Percentiles rank a stretch among this genome's conserved stretches.
Conservation (phyloP, 345 rosid species). For the Salix brachista region DNA sequence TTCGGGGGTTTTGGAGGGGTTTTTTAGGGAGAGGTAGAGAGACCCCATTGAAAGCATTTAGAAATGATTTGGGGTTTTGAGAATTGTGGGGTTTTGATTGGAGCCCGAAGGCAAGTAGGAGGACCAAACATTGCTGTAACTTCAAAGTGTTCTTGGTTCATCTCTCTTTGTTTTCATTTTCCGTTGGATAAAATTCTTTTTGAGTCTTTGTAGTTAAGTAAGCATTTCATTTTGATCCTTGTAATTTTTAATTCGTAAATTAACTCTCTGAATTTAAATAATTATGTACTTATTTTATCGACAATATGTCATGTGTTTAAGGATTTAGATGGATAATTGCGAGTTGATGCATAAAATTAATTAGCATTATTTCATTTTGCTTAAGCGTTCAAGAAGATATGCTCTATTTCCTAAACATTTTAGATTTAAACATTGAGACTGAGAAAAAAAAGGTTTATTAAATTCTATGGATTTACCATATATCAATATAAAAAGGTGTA, state of each 20-base stretch:
- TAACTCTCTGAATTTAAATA: not conserved
- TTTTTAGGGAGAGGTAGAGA: not conserved
- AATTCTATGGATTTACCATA: too few species aligned
- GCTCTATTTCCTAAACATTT: too few species aligned
- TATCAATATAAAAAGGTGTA: too few species aligned
- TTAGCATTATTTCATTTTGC: not conserved
- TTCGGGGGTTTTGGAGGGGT: not conserved
- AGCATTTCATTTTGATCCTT: not conserved
- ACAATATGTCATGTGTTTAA: not conserved
- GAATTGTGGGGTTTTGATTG: not conserved
- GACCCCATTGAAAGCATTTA: slow-evolving; percentile 13
- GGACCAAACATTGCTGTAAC: not conserved
- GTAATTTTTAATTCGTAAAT: not conserved
- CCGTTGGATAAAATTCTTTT: not conserved
- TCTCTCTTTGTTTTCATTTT: not conserved
- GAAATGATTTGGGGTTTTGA: not conserved
- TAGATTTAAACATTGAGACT: too few species aligned
- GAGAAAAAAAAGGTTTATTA: too few species aligned
- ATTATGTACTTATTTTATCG: not conserved
- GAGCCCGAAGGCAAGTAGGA: not conserved
- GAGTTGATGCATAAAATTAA: too few species aligned
- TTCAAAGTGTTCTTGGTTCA: not conserved
- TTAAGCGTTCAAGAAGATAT: too few species aligned
- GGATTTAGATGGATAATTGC: not conserved
- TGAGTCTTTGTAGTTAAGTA: not conserved